Evolutionary conservation across 352 stramenopile genomes (phyloP).

Genomic region (Phytophthora idaei): DNA sequence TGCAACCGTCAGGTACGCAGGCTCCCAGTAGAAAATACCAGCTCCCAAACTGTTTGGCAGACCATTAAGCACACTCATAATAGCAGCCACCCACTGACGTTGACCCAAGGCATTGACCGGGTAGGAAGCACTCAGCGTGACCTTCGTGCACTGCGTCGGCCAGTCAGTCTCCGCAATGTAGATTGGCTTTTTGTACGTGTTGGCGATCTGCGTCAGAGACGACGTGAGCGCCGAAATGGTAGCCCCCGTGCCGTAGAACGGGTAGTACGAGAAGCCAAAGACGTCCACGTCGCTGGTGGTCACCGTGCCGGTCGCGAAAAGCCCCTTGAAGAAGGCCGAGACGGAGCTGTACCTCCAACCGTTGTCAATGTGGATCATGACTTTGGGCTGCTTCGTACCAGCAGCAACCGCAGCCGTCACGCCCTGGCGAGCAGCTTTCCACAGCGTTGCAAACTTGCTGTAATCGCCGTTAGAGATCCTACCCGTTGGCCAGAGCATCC

Average conservation of each 20-base stretch:
- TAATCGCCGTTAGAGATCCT: slow-evolving; percentile 22
- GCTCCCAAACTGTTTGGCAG: slow-evolving; percentile 31
- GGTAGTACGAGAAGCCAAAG: slow-evolving; percentile 47
- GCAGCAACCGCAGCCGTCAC: slow-evolving; percentile 33
- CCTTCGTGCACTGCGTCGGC: slow-evolving; percentile 30
- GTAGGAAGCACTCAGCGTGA: slow-evolving; percentile 37
- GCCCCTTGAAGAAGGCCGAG: slow-evolving; percentile 32
- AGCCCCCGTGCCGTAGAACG: slow-evolving; percentile 37
- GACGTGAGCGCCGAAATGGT: slow-evolving; percentile 39
- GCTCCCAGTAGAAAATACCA: slow-evolving; percentile 46
- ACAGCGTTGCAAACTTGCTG: slow-evolving; percentile 15
- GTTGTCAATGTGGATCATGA: slow-evolving; percentile 49
- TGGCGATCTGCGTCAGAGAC: slow-evolving; percentile 34
- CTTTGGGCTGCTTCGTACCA: slow-evolving; percentile 35
- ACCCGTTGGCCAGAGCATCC: slow-evolving; percentile 35
- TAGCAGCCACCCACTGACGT: slow-evolving; percentile 30
- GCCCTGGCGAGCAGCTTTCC: slow-evolving; percentile 35
- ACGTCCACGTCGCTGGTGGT: slow-evolving; percentile 35
- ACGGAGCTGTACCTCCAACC: slow-evolving; percentile 38
- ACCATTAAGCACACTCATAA: slow-evolving; percentile 29
- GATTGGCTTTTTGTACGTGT: slow-evolving; percentile 34
- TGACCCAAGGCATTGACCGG: slow-evolving; percentile 31
- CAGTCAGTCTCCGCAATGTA: slow-evolving; percentile 44
- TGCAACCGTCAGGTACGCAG: slow-evolving; percentile 16
- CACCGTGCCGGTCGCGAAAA: slow-evolving; percentile 41